A percentile compares a stretch with the other conserved stretches of the same genome.
These are phyloP conservation scores for Gynochthodes officinalis DNA, from an alignment of 257 asterid genomes.

Conservation along the genomic window DNA sequence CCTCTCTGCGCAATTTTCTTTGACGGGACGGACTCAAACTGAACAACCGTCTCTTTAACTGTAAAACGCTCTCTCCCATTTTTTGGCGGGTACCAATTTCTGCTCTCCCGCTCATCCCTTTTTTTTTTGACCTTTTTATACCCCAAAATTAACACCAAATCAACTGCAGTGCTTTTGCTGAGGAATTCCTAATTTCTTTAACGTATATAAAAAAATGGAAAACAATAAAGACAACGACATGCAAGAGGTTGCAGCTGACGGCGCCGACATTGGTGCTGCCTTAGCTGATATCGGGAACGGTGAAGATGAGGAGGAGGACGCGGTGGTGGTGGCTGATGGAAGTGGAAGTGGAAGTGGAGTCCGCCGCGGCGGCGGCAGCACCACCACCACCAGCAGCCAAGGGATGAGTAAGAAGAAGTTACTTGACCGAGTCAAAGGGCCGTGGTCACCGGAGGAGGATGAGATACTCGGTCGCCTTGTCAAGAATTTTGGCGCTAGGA, in stretches of 20 bases:
- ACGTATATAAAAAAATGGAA: too few species aligned
- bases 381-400: conserved; percentile 29
- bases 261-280: not conserved
- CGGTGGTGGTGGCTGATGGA: conserved; percentile 32
- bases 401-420: conserved; percentile 33
- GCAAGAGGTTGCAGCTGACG: not conserved
- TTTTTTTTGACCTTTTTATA: too few species aligned
- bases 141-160: not conserved
- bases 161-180: not conserved
- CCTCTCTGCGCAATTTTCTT: too few species aligned
- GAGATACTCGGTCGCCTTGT: conserved; percentile 63
- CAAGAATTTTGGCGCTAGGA: conserved; percentile 64
- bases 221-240: conserved; percentile 5
- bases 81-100: conserved; percentile 20
- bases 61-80: conserved; percentile 5
- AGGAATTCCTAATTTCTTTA: too few species aligned
- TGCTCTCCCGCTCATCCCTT: not conserved
- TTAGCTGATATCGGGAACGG: not conserved
- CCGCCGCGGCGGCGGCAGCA: conserved; percentile 27
- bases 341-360: conserved; percentile 34
- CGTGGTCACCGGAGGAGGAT: conserved; percentile 94
- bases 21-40: too few species aligned
- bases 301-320: conserved; percentile 23
- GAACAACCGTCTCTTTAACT: not conserved
- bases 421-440: conserved; percentile 73